Conservation (phyloP, 768 basidiomycete species). For the Porphyrellus cyaneotinctus region DNA sequence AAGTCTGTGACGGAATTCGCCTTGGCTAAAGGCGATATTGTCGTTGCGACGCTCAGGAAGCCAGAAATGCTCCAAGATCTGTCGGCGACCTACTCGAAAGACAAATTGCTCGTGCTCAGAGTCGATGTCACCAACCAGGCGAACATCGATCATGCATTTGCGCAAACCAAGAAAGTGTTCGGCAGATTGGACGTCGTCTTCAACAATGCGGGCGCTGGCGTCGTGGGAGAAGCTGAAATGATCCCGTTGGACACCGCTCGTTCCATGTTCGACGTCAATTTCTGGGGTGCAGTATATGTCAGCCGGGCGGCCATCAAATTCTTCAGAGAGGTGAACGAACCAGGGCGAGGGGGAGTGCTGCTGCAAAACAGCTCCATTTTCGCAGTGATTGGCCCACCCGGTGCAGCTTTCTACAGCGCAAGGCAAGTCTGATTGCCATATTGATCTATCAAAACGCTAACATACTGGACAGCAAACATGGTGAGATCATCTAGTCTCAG, state of each 20-base stretch:
- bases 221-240: constrained; percentile 21
- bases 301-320: constrained; percentile 26
- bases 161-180: too few relatives aligned
- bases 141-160: too few relatives aligned
- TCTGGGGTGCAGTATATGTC: not conserved
- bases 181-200: constrained; percentile 9
- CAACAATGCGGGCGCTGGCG: constrained; percentile 6
- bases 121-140: constrained; percentile 9
- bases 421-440: not conserved
- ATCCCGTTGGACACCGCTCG: constrained; percentile 11
- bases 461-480: constrained; percentile 14
- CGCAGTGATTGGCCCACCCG: constrained; percentile 17
- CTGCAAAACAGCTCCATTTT: constrained; percentile 32
- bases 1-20: constrained; percentile 27
- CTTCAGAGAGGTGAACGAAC: too few relatives aligned
- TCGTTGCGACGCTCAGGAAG: constrained; percentile 40
- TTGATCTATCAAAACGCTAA: constrained; percentile 11
- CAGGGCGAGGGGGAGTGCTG: constrained; percentile 30
- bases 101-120: constrained; percentile 10
- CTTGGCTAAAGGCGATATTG: constrained; percentile 34
- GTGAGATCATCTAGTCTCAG: not conserved
- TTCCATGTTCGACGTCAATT: too few relatives aligned
- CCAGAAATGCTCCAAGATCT: constrained; percentile 22
- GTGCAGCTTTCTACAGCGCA: constrained; percentile 18
- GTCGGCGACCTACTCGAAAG: not conserved